Base-by-base conservation (phyloP, 129 eudicot species). In the carrot (Daucus carota) region DNA sequence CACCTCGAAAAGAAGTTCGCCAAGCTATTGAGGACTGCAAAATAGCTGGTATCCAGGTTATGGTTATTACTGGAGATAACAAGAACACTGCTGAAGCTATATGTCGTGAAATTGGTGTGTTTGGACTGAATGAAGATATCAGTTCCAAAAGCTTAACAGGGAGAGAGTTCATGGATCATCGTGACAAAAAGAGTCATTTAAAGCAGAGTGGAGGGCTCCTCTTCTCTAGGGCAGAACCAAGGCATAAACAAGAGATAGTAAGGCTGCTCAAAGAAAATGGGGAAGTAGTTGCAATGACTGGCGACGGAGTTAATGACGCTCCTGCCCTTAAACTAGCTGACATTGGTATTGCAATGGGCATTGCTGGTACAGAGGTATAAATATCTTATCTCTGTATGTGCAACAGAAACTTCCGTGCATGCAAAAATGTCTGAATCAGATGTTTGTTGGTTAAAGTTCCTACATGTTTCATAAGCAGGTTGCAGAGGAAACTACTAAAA, bases 41-140 rank as follows among this genome's bases (percentile, higher is more conserved):
- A 84, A 89, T 76, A 60, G 99, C 99, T 66, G 99, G 99, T 48
- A 95, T 95, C 71, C 92, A 86, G 77, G 99, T 95, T 11, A 95
- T 95, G 87, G 99, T 95, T 13, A 95, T 95, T 73, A 95, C 99
- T 31, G 99, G 99, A 60, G 99, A 95, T 73, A 92, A 95, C 79
- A 95, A 95, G 86, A 89, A 90, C 79, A 95, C 99, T 26, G 99
- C 99, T n/a, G 99, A 95, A 83, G 97, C 97, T 74, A 95, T 95
- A 36, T 95, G 99, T 80, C 92, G 90, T 52, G 99, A 95, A 47
- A 95, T 95, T 5, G 90, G 99, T 45, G 87, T 95, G 33, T 86
- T 87, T 83, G 88, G 84, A 75, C 78, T 73, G 65, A 71, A 88
- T n/a, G 97, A 91, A 60, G 93, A 94, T 78, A 88, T 94, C 24